Base-by-base conservation (phyloP, 208 protist genomes). In the Trypanosoma melophagium region DNA sequence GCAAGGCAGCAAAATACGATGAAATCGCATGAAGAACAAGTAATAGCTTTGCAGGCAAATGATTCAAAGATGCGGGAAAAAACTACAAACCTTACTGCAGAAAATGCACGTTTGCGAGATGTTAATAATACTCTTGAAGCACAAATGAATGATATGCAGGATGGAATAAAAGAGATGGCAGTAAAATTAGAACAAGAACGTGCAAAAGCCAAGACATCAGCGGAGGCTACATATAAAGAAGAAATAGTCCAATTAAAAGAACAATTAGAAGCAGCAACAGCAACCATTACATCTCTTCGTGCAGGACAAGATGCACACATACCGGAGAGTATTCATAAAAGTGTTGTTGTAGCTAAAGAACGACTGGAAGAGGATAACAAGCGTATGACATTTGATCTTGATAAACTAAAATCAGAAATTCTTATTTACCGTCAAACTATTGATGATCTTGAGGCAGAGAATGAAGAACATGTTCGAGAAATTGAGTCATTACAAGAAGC, bases 401-500 rank as follows among this genome's bases (percentile, higher is more conserved):
- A 95, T 52, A 89, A 90, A 79, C 72, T 87, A 59, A 95, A 90
- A 77, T 90, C 87, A 24, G 90, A 95, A 60, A 93, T 95, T 63
- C 66, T 89, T 24, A 91, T 95, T 45, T 92, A 93, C 60, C 87
- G 86, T 25, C 83, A 96, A 64, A 93, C 83, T 1, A 93, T 96
- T 53, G 67, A 71, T 41, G 85, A 93, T 24, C 64, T 93, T 10
- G 87, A 96, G 77, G 52, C 81, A 24, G 87, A 93, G 63, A 92
- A 92, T 59, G 87, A 93, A 60, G 87, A 93, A 53, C 86, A 90
- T 55, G 76, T 92, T 44, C 84, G 83, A 62, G 76, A 95, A 63
- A 90, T 93, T 53, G 90, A 95, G 60, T 60, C 62, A 28, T 63
- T 95, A 28, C 90, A 92, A 59, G 71, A 82, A 31, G 67, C 62